Evolutionary conservation across 768 basidiomycete species (phyloP).

Genomic region (Boletus speciosus): DNA sequence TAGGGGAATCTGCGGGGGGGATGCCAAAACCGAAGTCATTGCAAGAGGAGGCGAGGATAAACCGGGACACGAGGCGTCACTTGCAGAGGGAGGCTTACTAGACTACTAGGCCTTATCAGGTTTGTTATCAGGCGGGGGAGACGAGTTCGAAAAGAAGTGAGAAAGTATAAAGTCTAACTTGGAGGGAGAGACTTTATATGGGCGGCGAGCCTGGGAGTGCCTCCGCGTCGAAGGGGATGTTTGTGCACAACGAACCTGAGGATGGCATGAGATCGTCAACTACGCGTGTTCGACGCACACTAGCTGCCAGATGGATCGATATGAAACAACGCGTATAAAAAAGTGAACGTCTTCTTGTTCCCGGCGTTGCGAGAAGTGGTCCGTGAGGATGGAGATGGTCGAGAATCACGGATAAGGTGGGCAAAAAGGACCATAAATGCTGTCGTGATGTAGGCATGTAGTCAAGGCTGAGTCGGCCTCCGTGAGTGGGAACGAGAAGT

Average conservation of each 20-base stretch:
- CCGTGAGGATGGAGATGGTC: background rate
- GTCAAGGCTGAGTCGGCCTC: background rate
- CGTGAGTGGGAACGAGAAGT: background rate
- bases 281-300: background rate
- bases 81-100: background rate
- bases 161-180: background rate
- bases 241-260: constrained; percentile 1
- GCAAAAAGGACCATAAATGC: background rate
- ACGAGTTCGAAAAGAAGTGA: background rate
- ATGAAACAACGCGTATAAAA: background rate
- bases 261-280: background rate
- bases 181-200: constrained; percentile 8
- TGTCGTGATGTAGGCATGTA: background rate
- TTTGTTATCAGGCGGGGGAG: background rate
- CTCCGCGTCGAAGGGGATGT: background rate
- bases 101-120: background rate
- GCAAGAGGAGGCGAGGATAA: background rate
- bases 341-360: background rate
- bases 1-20: background rate
- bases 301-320: background rate
- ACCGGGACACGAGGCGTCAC: background rate
- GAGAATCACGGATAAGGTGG: background rate
- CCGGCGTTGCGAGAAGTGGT: too few relatives aligned
- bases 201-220: constrained; percentile 14
- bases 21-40: constrained; percentile 9